Percentiles rank a stretch among this genome's conserved stretches.
Conservation (phyloP, 768 basidiomycete species). For the Collybia nuda region DNA sequence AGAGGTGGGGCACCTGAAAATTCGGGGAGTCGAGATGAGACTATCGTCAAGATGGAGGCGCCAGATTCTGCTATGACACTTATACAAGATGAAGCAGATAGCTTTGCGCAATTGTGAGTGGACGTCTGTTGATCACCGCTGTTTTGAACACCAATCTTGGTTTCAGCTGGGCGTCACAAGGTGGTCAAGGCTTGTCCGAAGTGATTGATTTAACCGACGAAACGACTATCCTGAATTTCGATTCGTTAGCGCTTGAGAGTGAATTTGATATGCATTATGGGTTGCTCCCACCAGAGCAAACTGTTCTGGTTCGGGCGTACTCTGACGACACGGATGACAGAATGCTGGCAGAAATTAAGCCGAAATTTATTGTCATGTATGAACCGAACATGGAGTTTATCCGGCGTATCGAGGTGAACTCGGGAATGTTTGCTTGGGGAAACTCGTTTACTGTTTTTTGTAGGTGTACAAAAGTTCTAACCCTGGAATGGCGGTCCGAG, state of each 20-base stretch:
- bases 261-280: conserved; percentile 84
- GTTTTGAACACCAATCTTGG: background rate
- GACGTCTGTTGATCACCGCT: conserved; percentile 19
- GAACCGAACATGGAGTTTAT: conserved; percentile 95
- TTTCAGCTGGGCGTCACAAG: conserved; percentile 36
- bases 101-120: conserved; percentile 56
- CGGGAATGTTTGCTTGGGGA: background rate
- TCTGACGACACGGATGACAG: conserved; percentile 92
- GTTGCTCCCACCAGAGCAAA: conserved; percentile 72
- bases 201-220: conserved; percentile 21
- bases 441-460: background rate
- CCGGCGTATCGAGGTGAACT: conserved; percentile 80
- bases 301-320: conserved; percentile 84
- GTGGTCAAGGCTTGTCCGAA: conserved; percentile 18
- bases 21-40: conserved; percentile 14
- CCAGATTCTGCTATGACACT: conserved; percentile 28
- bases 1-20: conserved; percentile 66
- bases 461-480: conserved; percentile 87
- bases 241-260: conserved; percentile 34
- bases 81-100: conserved; percentile 46
- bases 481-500: conserved; percentile 79
- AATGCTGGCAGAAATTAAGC: conserved; percentile 81
- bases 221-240: conserved; percentile 32
- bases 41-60: conserved; percentile 13
- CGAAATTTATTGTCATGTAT: conserved; percentile 93